Base-by-base conservation (phyloP, 768 basidiomycete species). In the Agrocybe chaxingu region DNA sequence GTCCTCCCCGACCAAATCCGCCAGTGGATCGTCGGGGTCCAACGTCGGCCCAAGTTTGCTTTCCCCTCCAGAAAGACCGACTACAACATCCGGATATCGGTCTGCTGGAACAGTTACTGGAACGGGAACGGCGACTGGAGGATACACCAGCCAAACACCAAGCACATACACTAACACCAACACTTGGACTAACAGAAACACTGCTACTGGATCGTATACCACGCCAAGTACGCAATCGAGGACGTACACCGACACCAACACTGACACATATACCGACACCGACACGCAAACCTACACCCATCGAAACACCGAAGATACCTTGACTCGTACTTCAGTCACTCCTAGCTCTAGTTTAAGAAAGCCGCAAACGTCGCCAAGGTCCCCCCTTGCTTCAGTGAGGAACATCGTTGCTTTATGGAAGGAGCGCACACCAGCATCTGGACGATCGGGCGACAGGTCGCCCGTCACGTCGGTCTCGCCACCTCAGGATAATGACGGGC, bases 321-420 rank as follows among this genome's bases (percentile, higher is more conserved):
- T 70, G 42, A 79, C 79, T 1, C 69, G 68, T 1, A 68, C 70
- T 3, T 69, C 74, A 4, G 52, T 63, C 1, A 77, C 78, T 1
- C 78, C 83, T 1, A 76, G 75, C 0, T 73, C 84, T 0, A 69
- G 80, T 8, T 67, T 88, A 12, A 82, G 83, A 35, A 77, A 84
- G 37, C 82, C 84, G 2, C 80, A 85, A 48, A 73, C 73, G 0
- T 82, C 84, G 3, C 85, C 88, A 3, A 79, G 85, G 7, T 87
- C 85, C 3, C 87, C 89, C 1, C 70, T 89, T 24, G 75, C 82
- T 0, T 87, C 84, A 3, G 85, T 92, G 18, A 79, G 87, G 31
- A 91, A 91, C 55, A 81, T 91, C 35, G 85, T 92, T 6, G 79
- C 82, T 0, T 73, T 85, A 7, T 92, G 89, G 88, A 91, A 89